Base-by-base conservation (phyloP, 2,329 filamentous ascomycete species). In the Aspergillus terreus region DNA sequence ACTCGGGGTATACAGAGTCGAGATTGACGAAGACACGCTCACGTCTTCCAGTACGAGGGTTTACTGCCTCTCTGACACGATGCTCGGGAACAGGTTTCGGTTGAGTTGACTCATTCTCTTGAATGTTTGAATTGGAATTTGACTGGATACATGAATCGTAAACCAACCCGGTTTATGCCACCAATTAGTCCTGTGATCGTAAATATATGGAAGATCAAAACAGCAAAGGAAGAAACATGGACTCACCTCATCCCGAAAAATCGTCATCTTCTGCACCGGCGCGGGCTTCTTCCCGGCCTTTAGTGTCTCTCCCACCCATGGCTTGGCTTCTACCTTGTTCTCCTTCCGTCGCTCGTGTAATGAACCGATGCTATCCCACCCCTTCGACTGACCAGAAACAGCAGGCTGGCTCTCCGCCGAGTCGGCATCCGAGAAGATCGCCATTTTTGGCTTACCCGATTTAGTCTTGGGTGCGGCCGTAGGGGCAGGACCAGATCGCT, bases 201-300 rank as follows among this genome's bases (percentile, higher is more conserved):
- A 90, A 94, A 94, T 83, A 90, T 79, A 71, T 80, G 81, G 78
- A 73, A 69, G 62, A 72, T 69, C 70, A 64, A 70, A 65, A 68
- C 61, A 65, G 61, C 58, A 60, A 57, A 58, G 61, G 58, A 57
- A 59, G 61, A 67, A 68, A 61, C 63, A 63, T 64, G 64, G 69
- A 81, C 90, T 86, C 87, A 99, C 94, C 88, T 88, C 79, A 79
- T 99, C 94, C 79, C 89, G 92, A 78, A 96, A 99, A 43, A 99
- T 83, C 66, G 86, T 78, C 85, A 99, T 87, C 78, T 96, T 97
- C 49, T 86, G 80, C 49, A 80, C 81, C 30, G 80, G 83, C 41
- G 78, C 83, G 75, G 90, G 89, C 76, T 90, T 94, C 63, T 90
- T 92, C 40, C 88, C 90, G 2, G 84, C 88, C 71, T 92, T 90